These are phyloP conservation scores for Cladosporium velox DNA, from an alignment of 2,329 filamentous ascomycete genomes.

Conservation along the genomic window DNA sequence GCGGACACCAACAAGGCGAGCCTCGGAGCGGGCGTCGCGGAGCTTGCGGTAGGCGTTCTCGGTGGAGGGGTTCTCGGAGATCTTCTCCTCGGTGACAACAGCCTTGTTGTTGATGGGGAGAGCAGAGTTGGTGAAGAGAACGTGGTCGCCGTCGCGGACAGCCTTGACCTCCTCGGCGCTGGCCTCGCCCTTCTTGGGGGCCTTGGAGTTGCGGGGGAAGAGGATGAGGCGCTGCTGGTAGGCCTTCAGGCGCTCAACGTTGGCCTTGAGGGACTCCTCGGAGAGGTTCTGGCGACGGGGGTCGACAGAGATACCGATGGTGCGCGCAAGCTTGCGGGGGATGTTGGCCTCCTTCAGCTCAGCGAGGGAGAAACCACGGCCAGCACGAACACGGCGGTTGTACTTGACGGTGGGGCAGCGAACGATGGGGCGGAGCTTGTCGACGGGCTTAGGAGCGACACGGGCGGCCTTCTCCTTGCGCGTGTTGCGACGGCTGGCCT, in stretches of 20 bases:
- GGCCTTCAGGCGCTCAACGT: conserved; percentile 96
- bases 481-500: conserved; percentile 86
- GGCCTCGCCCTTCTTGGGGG: conserved; percentile 90
- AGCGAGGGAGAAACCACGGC: conserved; percentile 94
- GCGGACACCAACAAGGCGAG: conserved; percentile 76
- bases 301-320: conserved; percentile 97
- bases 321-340: conserved; percentile 88
- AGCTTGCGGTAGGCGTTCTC: conserved; percentile 86
- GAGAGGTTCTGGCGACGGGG: conserved; percentile 95
- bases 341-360: conserved; percentile 99
- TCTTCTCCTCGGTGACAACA: conserved; percentile 79
- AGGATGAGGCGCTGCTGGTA: conserved; percentile 96
- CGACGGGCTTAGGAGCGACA: conserved; percentile 92
- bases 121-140: conserved; percentile 46
- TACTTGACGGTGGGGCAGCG: conserved; percentile 97
- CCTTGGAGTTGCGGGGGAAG: conserved; percentile 92
- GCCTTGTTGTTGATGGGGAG: conserved; percentile 72
- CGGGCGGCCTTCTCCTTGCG: conserved; percentile 93
- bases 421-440: conserved; percentile 94
- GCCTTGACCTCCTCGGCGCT: conserved; percentile 79
- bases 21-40: conserved; percentile 79
- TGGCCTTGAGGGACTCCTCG: conserved; percentile 90
- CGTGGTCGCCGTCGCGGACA: conserved; percentile 58
- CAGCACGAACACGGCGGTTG: conserved; percentile 95
- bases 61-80: conserved; percentile 70